Evolutionary conservation across 1,139 yeast species (phyloP), one percentile per base, ranked within the genome.

Genomic region (Sugiyamaella paludigena): DNA sequence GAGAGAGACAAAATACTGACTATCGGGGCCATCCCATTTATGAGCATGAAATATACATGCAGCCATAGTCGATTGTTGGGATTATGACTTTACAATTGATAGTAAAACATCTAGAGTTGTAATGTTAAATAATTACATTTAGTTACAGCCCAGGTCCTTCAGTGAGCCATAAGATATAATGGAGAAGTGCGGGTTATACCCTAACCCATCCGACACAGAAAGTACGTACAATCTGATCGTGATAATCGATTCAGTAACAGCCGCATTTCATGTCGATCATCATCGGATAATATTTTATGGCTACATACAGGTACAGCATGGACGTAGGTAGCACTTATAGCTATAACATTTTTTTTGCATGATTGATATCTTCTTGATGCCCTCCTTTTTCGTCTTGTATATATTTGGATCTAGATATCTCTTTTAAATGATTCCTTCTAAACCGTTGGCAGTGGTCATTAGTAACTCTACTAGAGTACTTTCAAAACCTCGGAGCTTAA

Each of bases 1-100:
- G 19, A 83, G 79, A 0, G 86, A 80, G 10, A 85, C 67, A 61
- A 80, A 82, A 45, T 75, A 76, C 63, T 83, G 86, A 37, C 72
- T 76, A 42, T 71, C 74, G 3, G 74, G 78, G 16, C 67, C 62
- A 53, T 80, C 85, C 87, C 88, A 83, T 51, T 77, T 76, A 46
- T 72, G 65, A 2, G 85, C 83, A 54, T 83, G 73, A 28, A 76
- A 71, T 26, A 83, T 79, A 35, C 48, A 54, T 31, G 59, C 59
- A 48, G 57, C 52, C 54, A 50, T 52, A 19, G 5, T 19, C 5
- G 24, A 19, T 19, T 19, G 24, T 19, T 4, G 24, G 3, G 5
- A 5, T 19, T 19, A 4, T 19, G 24, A 19, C 7, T 13, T 28
- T 8, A 38, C 24, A 19, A 19, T 5, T 19, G 5, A 19, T 19